These are phyloP conservation scores for Blumeriella jaapii DNA, from an alignment of 2,329 filamentous ascomycete species.

Conservation along the genomic window DNA sequence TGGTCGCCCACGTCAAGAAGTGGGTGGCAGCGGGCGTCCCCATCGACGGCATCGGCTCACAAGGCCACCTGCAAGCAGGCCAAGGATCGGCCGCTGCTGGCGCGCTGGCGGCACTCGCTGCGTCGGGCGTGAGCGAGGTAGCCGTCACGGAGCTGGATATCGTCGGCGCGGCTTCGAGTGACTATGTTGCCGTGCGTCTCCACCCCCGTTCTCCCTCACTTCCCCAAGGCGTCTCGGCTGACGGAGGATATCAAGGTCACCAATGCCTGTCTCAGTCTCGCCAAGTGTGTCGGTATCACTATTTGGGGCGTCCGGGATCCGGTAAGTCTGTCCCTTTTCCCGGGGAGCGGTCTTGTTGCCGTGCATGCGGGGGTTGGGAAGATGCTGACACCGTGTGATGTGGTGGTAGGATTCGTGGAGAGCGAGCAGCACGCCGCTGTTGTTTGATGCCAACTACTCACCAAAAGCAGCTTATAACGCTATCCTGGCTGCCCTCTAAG, in stretches of 20 bases:
- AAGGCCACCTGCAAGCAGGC: conserved; percentile 14
- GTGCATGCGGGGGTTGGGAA: neutral
- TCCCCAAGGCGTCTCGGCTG: neutral
- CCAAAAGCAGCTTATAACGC: conserved; percentile 42
- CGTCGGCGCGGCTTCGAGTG: conserved; percentile 35
- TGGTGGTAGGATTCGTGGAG: conserved; percentile 38
- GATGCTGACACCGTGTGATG: neutral
- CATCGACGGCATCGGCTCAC: conserved; percentile 49
- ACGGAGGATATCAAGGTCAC: conserved; percentile 8
- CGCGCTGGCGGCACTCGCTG: conserved; percentile 37
- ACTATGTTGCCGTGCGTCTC: conserved; percentile 16
- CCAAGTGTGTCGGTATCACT: conserved; percentile 28
- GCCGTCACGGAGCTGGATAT: conserved; percentile 62
- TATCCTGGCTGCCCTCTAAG: conserved; percentile 17
- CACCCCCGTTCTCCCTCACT: neutral
- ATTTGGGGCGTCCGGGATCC: conserved; percentile 34
- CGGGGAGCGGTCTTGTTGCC: too few relatives aligned
- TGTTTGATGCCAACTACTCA: conserved; percentile 41
- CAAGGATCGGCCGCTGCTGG: conserved; percentile 8
- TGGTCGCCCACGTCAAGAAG: conserved; percentile 48
- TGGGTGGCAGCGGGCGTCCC: conserved; percentile 51
- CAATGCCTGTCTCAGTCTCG: conserved; percentile 24
- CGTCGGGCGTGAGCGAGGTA: conserved; percentile 39
- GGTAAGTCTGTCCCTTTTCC: conserved; percentile 1
- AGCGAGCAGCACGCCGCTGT: conserved; percentile 36